Conservation (phyloP, 2,329 filamentous ascomycete species). For the Ceratocystis huliohia region DNA sequence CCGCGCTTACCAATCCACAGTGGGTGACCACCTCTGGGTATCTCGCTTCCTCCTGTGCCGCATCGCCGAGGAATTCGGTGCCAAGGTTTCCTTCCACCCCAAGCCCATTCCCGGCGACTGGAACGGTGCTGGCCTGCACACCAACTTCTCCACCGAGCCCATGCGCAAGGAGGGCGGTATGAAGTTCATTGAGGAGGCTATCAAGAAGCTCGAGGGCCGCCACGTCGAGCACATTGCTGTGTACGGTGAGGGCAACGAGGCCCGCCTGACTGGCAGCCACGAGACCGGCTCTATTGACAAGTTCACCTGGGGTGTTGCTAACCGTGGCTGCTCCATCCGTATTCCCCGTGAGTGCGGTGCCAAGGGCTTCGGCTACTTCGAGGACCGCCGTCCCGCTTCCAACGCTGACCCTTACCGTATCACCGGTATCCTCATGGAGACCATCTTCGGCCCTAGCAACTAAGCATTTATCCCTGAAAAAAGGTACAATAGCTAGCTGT, state of each 20-base stretch:
- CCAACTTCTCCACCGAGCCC: conserved; percentile 80
- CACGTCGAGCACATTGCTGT: conserved; percentile 80
- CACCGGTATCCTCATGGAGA: conserved; percentile 69
- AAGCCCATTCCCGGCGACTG: conserved; percentile 88
- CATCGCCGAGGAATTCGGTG: conserved; percentile 91
- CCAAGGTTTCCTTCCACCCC: conserved; percentile 86
- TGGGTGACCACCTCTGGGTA: conserved; percentile 96
- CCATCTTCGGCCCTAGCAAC: conserved; percentile 33
- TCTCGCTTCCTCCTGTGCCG: conserved; percentile 70
- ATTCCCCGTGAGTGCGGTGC: conserved; percentile 75
- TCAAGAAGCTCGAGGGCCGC: conserved; percentile 70
- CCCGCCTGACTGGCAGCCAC: conserved; percentile 81
- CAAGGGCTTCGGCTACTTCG: conserved; percentile 91
- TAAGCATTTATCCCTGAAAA: not conserved
- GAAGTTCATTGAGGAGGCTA: conserved; percentile 79
- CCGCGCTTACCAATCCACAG: conserved; percentile 29
- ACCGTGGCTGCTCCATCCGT: conserved; percentile 88
- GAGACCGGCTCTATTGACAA: conserved; percentile 90
- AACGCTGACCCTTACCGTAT: conserved; percentile 79
- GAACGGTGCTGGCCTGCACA: conserved; percentile 92
- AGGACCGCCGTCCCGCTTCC: conserved; percentile 69
- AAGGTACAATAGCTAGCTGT: not conserved
- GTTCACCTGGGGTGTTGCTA: conserved; percentile 88
- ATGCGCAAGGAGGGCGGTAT: conserved; percentile 89
- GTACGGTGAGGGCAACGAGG: conserved; percentile 91